Percentiles rank a stretch among this genome's conserved stretches.
Conservation (phyloP, 371 early-diverging fungal species). For the Chytridium lagenaria region DNA sequence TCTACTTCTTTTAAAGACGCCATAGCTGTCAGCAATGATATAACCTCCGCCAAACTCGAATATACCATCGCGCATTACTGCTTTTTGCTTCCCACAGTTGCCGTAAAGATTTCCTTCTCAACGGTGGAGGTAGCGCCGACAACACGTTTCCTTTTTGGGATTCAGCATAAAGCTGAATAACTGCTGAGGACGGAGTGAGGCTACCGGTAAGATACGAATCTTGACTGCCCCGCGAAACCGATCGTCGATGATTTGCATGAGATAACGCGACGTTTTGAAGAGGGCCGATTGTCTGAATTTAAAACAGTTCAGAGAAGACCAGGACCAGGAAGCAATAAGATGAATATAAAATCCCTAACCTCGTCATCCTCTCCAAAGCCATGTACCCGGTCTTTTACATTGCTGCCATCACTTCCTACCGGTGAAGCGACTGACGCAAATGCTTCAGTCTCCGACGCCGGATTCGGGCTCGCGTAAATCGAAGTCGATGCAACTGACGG, state of each 20-base stretch:
- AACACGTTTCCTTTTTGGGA: not conserved
- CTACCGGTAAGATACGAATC: not conserved
- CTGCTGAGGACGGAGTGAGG: not conserved
- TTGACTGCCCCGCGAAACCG: not conserved
- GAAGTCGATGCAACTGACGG: not conserved
- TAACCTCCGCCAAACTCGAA: constrained; percentile 35
- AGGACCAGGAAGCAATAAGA: not conserved
- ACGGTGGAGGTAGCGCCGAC: constrained; percentile 10
- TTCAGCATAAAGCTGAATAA: not conserved
- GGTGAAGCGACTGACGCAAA: no score
- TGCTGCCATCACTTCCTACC: not conserved
- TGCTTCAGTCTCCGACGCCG: not conserved
- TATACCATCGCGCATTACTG: constrained; percentile 48
- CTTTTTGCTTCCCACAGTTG: constrained; percentile 56
- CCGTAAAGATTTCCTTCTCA: constrained; percentile 38
- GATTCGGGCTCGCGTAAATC: not conserved
- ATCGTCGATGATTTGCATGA: constrained; percentile 2
- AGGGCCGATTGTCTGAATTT: not conserved
- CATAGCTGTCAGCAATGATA: not conserved
- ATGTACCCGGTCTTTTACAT: not conserved
- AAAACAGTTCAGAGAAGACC: no score
- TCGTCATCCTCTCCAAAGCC: not conserved
- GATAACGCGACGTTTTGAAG: no score
- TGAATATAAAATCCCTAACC: not conserved
- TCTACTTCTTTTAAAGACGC: not conserved